phyloP scores from a whole-genome alignment of 257 asterid genomes.

The Fraxinus anomala region DNA sequence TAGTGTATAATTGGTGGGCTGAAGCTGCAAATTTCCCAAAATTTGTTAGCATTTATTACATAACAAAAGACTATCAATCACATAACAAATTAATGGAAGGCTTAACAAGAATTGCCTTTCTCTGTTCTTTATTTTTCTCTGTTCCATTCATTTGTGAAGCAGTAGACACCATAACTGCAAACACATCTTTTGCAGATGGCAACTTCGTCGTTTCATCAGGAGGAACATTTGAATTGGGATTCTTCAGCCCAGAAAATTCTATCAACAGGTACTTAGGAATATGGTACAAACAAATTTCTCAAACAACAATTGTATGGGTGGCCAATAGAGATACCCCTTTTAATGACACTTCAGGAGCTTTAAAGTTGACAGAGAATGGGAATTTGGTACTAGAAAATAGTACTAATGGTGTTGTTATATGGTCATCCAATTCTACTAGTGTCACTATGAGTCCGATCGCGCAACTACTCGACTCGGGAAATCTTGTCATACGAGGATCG shows the following conservation, averaged over 20 bases:
- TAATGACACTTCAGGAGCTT: slow-evolving; percentile 13
- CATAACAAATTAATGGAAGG: not conserved
- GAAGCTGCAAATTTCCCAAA: not conserved
- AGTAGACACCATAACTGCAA: slow-evolving; percentile 1
- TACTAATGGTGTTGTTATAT: not conserved
- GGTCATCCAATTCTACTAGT: slow-evolving; percentile 23
- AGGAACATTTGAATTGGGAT: slow-evolving; percentile 32
- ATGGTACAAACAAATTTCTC: slow-evolving; percentile 15
- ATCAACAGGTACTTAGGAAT: slow-evolving; percentile 24
- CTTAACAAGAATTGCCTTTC: not conserved
- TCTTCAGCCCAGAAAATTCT: slow-evolving; percentile 26
- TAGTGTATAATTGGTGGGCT: not conserved
- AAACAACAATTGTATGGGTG: slow-evolving; percentile 21
- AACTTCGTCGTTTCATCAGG: slow-evolving; percentile 25
- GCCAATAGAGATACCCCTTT: slow-evolving; percentile 26
- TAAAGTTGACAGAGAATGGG: slow-evolving; percentile 16
- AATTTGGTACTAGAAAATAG: not conserved
- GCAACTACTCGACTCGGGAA: not conserved
- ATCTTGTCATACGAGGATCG: not conserved
- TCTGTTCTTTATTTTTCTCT: slow-evolving; percentile 4
- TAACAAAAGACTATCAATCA: not conserved
- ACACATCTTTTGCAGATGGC: slow-evolving; percentile 18
- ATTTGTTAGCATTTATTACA: not conserved
- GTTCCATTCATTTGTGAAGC: slow-evolving; percentile 1
- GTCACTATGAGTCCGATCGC: not conserved